Evolutionary conservation across 1,284 basidiomycete species (phyloP), one percentile per base, ranked within the genome.

Genomic region (Malassezia yamatoensis): DNA sequence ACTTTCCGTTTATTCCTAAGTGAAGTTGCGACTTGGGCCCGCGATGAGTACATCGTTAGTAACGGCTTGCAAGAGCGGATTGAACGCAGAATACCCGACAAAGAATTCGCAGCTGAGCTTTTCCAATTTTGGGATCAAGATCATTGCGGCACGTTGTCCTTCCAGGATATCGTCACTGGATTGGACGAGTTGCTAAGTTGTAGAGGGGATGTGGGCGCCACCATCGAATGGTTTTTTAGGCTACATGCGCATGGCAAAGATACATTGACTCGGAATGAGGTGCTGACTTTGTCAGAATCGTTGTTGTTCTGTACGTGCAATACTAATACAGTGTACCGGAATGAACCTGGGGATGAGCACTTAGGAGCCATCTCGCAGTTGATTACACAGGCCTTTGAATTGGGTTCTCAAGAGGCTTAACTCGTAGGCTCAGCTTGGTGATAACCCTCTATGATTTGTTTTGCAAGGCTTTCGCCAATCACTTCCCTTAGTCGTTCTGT

Each of bases 161-260:
- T 74, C 45, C 72, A 96, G 85, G 90, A 98, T 74, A 80, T 98
- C 29, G 85, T 98, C 7, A 81, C 81, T 37, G 94, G 93, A 1
- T 78, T 98, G 42, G 85, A 94, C 67, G 84, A 85, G 12, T 86
- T 96, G 53, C 88, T 96, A 83, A 88, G 89, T 76, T 59, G 65
- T 16, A 57, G 63, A 24, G 68, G 67, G 35, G 94, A 94, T 73
- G 79, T 98, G 59, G 94, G 96, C 89, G 88, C 90, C 59, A 93
- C 88, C 67, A 96, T 96, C 66, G 88, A 94, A 75, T 96, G 93
- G 90, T 93, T 98, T 78, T 96, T 98, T 77, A 86, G 87, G 63
- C 76, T 98, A 49, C 72, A 74, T 38, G 91, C 91, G 76, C 86
- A 96, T 75, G 90, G 88, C 63, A 90, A 96, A 69, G 90, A 90